Percentiles rank a stretch among this genome's conserved stretches.
These are phyloP conservation scores for Hevea brasiliensis DNA, from an alignment of 345 rosid genomes.

Conservation along the genomic window DNA sequence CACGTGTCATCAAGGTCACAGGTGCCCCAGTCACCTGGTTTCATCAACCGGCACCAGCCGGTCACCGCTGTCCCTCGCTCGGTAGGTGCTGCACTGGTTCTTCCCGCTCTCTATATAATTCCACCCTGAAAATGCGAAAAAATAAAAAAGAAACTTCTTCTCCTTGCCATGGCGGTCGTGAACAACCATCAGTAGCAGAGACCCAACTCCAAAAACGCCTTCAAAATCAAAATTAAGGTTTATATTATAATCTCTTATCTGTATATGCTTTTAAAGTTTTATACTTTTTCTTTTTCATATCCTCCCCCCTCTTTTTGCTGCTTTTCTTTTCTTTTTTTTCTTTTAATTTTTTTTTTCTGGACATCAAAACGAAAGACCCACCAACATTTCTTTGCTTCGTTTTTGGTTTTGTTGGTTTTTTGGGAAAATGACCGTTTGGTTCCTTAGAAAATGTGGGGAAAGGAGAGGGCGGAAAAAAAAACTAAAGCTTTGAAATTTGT, in stretches of 20 bases:
- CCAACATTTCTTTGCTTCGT: neutral
- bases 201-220: neutral
- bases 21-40: neutral
- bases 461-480: too few relatives aligned
- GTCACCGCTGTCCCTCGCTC: neutral
- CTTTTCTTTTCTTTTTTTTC: neutral
- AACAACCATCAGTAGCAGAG: neutral
- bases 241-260: too few relatives aligned
- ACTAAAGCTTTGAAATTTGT: neutral
- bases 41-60: neutral
- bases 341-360: neutral
- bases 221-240: neutral
- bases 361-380: neutral
- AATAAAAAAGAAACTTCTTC: neutral
- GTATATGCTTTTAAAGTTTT: neutral
- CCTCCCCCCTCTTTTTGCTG: neutral
- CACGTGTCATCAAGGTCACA: neutral
- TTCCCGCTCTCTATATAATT: neutral
- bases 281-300: neutral
- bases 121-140: neutral
- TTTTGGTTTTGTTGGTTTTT: neutral
- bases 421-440: neutral
- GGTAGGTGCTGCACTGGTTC: neutral
- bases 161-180: neutral
- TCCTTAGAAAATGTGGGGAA: conserved; percentile 5